phyloP scores from a whole-genome alignment of 2,329 filamentous ascomycete species.

The Botrytis sinoallii region DNA sequence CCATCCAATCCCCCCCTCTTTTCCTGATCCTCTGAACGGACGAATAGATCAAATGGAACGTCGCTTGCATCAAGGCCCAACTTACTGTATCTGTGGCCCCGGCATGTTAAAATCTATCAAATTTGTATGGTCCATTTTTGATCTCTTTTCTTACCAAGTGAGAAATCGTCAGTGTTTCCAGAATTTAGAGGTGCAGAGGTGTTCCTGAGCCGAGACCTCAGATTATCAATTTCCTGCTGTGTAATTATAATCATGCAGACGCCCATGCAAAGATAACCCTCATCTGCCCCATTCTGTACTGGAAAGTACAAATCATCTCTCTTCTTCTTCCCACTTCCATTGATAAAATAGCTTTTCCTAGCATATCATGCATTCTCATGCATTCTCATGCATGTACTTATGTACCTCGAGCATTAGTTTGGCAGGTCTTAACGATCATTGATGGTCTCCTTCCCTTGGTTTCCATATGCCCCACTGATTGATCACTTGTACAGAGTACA shows the following conservation, averaged over 20 bases:
- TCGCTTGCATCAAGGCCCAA: conserved; percentile 9
- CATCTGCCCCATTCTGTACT: neutral
- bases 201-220: conserved; percentile 15
- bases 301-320: conserved; percentile 13
- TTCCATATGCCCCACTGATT: conserved; percentile 7
- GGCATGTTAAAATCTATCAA: conserved; percentile 6
- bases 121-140: neutral
- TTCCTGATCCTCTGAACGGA: conserved; percentile 5
- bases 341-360: neutral
- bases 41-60: conserved; percentile 9
- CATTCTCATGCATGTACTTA: neutral
- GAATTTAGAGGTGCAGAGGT: neutral
- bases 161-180: conserved; percentile 6
- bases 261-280: conserved; percentile 3
- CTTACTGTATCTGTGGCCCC: neutral
- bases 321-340: conserved; percentile 16
- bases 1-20: neutral
- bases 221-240: conserved; percentile 6
- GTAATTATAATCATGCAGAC: conserved; percentile 15
- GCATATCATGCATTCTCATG: conserved; percentile 9
- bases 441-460: neutral
- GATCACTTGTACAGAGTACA: conserved; percentile 7
- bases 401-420: conserved; percentile 7
- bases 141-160: neutral
- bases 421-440: conserved; percentile 7